A percentile compares a stretch with the other conserved stretches of the same genome.
Conservation (phyloP, 2,329 filamentous ascomycete species). For the Eutypella sp. region DNA sequence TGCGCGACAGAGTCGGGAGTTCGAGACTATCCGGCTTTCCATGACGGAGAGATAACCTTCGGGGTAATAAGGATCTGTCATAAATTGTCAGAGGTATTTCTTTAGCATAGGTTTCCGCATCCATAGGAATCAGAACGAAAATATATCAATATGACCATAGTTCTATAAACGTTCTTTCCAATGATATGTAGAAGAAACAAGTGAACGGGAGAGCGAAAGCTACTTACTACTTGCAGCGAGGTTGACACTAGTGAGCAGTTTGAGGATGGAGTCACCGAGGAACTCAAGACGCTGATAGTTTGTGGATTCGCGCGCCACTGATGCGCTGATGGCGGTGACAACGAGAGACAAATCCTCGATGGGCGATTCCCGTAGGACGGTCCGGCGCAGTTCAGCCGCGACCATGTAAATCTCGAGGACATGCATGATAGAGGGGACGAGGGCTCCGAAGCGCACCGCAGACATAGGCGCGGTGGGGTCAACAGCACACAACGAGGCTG, state of each 20-base stretch:
- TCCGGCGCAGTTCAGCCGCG: conserved; percentile 54
- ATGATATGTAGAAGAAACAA: neutral
- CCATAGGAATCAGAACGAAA: neutral
- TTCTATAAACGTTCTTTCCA: too few relatives aligned
- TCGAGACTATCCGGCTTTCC: conserved; percentile 69
- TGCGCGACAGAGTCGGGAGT: conserved; percentile 64
- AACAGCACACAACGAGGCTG: conserved; percentile 41
- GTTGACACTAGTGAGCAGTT: conserved; percentile 65
- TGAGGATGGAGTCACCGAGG: conserved; percentile 78
- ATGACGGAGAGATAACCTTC: conserved; percentile 68
- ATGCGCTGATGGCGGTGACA: conserved; percentile 65
- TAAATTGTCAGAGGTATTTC: conserved; percentile 7
- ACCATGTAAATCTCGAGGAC: conserved; percentile 62
- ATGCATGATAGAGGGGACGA: conserved; percentile 70
- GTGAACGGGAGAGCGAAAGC: neutral
- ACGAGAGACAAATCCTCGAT: conserved; percentile 54
- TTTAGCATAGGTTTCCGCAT: neutral
- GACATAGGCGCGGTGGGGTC: conserved; percentile 42
- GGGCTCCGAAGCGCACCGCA: conserved; percentile 47
- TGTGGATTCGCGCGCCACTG: conserved; percentile 50
- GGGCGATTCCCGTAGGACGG: conserved; percentile 45
- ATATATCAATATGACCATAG: too few relatives aligned
- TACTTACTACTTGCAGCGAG: conserved; percentile 49
- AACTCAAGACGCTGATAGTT: conserved; percentile 87
- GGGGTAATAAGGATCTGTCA: conserved; percentile 59